Evolutionary conservation across 2,329 filamentous ascomycete genomes (phyloP), one percentile per base, ranked within the genome.

Genomic region (Pseudopithomyces chartarum): DNA sequence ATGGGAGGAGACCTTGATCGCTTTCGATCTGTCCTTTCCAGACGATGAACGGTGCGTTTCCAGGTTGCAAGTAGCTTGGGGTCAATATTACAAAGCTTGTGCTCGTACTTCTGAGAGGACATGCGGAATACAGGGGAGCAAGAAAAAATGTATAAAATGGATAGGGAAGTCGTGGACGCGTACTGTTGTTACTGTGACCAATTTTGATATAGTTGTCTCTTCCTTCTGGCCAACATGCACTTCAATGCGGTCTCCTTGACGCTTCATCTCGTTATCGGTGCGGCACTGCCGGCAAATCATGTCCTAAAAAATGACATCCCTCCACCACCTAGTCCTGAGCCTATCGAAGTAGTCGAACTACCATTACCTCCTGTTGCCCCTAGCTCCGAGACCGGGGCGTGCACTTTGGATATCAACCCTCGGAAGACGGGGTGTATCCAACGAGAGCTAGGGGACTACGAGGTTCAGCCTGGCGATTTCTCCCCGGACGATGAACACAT

Each of bases 401-500:
- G 77, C 44, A 70, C 70, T 0, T 6, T 33, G 0, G 57, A 60
- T 0, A 55, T 76, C 39, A 79, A 78, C 58, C 70, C 74, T 6
- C 58, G 57, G 6, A 40, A 67, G 0, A 79, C 76, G 1, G 79
- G 78, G 1, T 80, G 79, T 54, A 77, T 62, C 11, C 20, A 76
- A 22, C 65, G 56, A 1, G 55, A 50, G 10, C 19, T 48, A 39
- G 48, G 19, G 13, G 26, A 36, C 22, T 51, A 52, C 40, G 69
- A 6, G 6, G 34, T 48, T n/a, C 73, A 77, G 52, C 61, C 61
- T 6, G 71, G 59, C 48, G 66, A 55, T 60, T 82, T 82, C 42
- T 62, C 75, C 0, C 76, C 79, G 0, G 78, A 82, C 49, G 74
- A 74, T n/a, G 73, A 76, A 0, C 79, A 82, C 57, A 71, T 82